phyloP scores from a whole-genome alignment of 805 yeast species.

The Metschnikowia kofuensis region DNA sequence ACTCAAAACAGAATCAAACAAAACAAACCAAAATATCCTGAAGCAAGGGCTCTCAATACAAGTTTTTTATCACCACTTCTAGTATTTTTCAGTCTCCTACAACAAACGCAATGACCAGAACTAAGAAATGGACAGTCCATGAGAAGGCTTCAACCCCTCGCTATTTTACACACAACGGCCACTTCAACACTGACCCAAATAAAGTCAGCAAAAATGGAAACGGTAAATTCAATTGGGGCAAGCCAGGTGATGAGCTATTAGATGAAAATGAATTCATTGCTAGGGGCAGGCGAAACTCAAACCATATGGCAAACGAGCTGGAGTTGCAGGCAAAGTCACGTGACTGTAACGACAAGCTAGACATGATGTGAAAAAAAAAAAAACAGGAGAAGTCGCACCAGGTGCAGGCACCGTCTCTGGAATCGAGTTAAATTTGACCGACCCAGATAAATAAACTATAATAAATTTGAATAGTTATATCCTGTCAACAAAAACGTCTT shows the following conservation, averaged over 20 bases:
- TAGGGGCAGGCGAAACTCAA: constrained; percentile 38
- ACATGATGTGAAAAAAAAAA: background rate
- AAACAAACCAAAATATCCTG: background rate
- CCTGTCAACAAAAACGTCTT: too few relatives aligned
- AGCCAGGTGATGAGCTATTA: constrained; percentile 70
- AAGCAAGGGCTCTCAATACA: background rate
- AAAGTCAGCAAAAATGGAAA: constrained; percentile 80
- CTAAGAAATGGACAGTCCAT: constrained; percentile 71
- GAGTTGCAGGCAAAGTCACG: constrained; percentile 23
- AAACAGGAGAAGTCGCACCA: too few relatives aligned
- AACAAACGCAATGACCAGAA: constrained; percentile 58
- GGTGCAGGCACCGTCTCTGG: too few relatives aligned
- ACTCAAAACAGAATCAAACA: background rate
- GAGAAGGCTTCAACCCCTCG: constrained; percentile 59
- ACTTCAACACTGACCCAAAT: constrained; percentile 65
- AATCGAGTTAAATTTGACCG: too few relatives aligned
- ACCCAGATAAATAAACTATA: too few relatives aligned
- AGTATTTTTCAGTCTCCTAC: too few relatives aligned
- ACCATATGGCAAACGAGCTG: constrained; percentile 35
- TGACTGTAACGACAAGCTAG: constrained; percentile 11
- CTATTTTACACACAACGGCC: constrained; percentile 79
- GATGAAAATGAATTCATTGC: constrained; percentile 46
- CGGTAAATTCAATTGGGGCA: constrained; percentile 89
- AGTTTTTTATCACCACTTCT: background rate
- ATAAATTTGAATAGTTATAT: too few relatives aligned